These are phyloP conservation scores for Neophaeococcomyces mojaviensis DNA, from an alignment of 2,329 filamentous ascomycete genomes.

Conservation along the genomic window DNA sequence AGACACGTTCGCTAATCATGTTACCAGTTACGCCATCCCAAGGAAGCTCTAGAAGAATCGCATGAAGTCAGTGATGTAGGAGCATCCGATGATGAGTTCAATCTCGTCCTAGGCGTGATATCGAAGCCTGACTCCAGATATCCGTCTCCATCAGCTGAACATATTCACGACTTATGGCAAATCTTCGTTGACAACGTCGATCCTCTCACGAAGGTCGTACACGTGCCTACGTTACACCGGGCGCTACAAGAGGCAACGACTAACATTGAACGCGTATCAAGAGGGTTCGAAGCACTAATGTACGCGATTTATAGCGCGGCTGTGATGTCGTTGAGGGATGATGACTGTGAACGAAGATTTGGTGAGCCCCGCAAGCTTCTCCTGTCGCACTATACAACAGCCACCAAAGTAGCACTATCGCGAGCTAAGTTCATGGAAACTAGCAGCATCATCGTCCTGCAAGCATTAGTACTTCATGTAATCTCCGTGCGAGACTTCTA, in stretches of 20 bases:
- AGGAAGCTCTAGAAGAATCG: constrained; percentile 13
- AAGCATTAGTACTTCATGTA: constrained; percentile 53
- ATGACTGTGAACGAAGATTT: constrained; percentile 19
- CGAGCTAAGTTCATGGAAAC: constrained; percentile 20
- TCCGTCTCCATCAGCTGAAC: constrained; percentile 17
- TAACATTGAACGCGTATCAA: constrained; percentile 17
- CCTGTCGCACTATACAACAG: constrained; percentile 20
- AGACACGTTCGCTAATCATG: constrained; percentile 9
- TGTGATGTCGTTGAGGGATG: constrained; percentile 26
- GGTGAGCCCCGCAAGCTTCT: constrained; percentile 21
- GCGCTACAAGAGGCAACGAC: constrained; percentile 22
- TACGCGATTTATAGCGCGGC: constrained; percentile 30
- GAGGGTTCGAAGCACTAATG: constrained; percentile 26
- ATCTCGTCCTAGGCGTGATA: constrained; percentile 21
- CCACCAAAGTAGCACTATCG: constrained; percentile 19
- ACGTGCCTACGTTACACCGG: constrained; percentile 24
- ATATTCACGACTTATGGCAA: constrained; percentile 23
- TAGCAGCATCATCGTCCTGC: constrained; percentile 49
- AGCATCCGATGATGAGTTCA: constrained; percentile 23
- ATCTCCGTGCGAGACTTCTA: constrained; percentile 51
- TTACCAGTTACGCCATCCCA: constrained; percentile 23
- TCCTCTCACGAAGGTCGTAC: constrained; percentile 24
- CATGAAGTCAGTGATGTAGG: constrained; percentile 20
- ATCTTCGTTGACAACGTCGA: constrained; percentile 24
- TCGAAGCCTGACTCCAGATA: constrained; percentile 5